Base-by-base conservation (phyloP, 2,329 filamentous ascomycete genomes). In the Leptodontidium sp. region DNA sequence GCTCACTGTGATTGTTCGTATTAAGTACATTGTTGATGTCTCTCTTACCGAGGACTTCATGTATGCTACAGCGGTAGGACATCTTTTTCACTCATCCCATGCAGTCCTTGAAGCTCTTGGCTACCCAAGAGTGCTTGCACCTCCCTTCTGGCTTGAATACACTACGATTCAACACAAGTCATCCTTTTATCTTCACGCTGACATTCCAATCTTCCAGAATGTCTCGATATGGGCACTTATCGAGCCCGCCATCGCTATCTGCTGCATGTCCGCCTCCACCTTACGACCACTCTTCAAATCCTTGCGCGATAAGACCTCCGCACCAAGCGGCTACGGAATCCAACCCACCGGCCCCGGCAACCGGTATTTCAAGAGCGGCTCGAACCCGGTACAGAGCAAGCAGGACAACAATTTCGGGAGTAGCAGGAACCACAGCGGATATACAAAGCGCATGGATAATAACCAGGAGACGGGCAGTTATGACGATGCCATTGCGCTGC, bases 151-250 rank as follows among this genome's bases (percentile, higher is more conserved):
- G 12, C n/a, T 40, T 47, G 8, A 38, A 8, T 12, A 7, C 35
- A 50, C 26, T 43, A 32, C 29, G 6, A 62, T 50, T 40, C 38
- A 40, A 2, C 38, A 6, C 38, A 2, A 40, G 8, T 12, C 7
- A 21, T 11, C 38, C 2, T 40, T 7, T 40, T 11, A 40, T 40
- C 38, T 8, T 11, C 38, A 40, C n/a, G 24, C 59, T 62, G 26
- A 62, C 59, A 17, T 15, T 26, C 4, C 24, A 29, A 29, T 4
- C 45, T 38, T 35, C 26, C 32, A 62, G 59, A 70, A 72, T 12
- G 72, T 73, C 7, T 64, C 67, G 3, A 68, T 73, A 32, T 73
- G 70, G 70, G 67, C 67, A 17, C 70, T 73, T 50, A 67, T 73
- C 35, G 72, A 73, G 40, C 72, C 72, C 2, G 68, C 68, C 21